A percentile compares a stretch with the other conserved stretches of the same genome.
Conservation (phyloP, 1,284 basidiomycete genomes). For the Fereydounia khargensis region DNA sequence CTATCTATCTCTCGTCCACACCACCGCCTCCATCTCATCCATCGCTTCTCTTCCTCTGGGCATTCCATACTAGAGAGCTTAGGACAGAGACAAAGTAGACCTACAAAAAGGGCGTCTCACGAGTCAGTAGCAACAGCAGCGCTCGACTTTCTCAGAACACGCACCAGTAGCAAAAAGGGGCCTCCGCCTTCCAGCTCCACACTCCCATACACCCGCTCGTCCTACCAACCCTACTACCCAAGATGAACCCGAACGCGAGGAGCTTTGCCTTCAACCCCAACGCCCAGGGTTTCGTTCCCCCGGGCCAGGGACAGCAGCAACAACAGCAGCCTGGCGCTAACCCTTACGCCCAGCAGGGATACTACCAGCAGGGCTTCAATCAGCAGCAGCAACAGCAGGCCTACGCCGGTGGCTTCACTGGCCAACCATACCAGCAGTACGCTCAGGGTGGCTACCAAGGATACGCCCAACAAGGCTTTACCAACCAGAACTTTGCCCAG, state of each 20-base stretch:
- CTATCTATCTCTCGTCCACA: no score
- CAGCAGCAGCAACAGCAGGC: conserved; percentile 23
- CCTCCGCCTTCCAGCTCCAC: no score
- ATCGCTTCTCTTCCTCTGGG: no score
- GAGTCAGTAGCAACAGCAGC: no score
- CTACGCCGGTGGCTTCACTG: not conserved
- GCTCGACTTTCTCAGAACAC: no score
- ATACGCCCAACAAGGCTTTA: conserved; percentile 5
- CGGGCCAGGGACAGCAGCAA: conserved; percentile 25
- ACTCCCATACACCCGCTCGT: no score
- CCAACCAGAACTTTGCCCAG: conserved; percentile 18
- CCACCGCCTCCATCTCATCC: no score
- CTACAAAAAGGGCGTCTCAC: no score
- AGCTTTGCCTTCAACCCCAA: conserved; percentile 55
- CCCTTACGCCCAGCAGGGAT: conserved; percentile 24
- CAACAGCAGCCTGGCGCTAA: conserved; percentile 28
- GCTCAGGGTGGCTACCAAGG: conserved; percentile 17
- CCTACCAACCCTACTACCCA: no score
- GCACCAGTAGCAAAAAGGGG: no score
- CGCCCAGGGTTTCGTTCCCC: conserved; percentile 52
- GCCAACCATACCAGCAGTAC: conserved; percentile 11
- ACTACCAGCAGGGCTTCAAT: conserved; percentile 35
- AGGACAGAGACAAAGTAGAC: no score
- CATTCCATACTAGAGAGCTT: no score
- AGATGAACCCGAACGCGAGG: conserved; percentile 57